Evolutionary conservation across 2,329 filamentous ascomycete species (phyloP).

Genomic region (Dactylellina cionopaga): DNA sequence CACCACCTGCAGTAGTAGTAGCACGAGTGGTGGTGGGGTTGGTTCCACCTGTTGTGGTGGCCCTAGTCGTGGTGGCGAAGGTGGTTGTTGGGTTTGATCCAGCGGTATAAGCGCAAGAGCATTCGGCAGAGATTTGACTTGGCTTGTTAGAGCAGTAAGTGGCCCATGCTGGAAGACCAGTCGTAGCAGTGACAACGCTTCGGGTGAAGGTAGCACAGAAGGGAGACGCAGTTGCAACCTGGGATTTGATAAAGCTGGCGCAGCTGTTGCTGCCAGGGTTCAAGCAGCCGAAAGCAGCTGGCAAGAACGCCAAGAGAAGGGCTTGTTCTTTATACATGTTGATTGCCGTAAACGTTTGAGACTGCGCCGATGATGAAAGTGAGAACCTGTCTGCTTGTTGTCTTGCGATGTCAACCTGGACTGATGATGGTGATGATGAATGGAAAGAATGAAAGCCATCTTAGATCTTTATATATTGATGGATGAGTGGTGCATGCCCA

Average conservation of each 20-base stretch:
- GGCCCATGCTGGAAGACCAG: slow-evolving; percentile 62
- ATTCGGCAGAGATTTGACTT: slow-evolving; percentile 44
- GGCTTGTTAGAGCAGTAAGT: slow-evolving; percentile 58
- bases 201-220: slow-evolving; percentile 60
- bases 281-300: slow-evolving; percentile 57
- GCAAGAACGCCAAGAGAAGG: slow-evolving; percentile 55
- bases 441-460: neutral
- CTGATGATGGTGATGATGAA: neutral
- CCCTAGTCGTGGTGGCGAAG: slow-evolving; percentile 15
- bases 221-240: slow-evolving; percentile 58
- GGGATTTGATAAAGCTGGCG: slow-evolving; percentile 59
- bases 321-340: slow-evolving; percentile 42
- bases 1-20: slow-evolving; percentile 7
- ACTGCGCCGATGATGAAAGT: neutral
- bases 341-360: neutral
- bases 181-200: slow-evolving; percentile 51
- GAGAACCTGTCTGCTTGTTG: neutral
- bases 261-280: slow-evolving; percentile 58
- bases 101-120: slow-evolving; percentile 37
- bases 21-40: neutral
- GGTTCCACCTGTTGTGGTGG: neutral
- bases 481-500: neutral
- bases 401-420: neutral
- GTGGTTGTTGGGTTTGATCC: slow-evolving; percentile 30
- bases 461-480: slow-evolving; percentile 22